Conservation (phyloP, 2,329 filamentous ascomycete genomes). For the Exophiala calicioides region DNA sequence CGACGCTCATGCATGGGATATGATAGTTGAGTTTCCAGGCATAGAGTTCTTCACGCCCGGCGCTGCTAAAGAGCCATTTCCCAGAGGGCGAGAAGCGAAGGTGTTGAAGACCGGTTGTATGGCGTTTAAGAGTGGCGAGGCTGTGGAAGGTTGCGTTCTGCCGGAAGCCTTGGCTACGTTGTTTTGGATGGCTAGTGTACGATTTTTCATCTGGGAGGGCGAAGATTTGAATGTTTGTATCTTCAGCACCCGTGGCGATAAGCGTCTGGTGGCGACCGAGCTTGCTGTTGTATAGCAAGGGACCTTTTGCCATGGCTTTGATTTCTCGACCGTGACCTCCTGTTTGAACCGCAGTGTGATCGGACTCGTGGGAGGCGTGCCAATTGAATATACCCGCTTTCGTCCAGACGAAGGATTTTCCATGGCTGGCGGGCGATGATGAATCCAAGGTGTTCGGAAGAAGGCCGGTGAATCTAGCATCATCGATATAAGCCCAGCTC, state of each 20-base stretch:
- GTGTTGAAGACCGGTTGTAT: constrained; percentile 80
- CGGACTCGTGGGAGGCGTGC: constrained; percentile 41
- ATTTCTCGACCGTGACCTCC: constrained; percentile 90
- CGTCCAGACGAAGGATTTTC: constrained; percentile 68
- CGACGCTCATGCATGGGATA: constrained; percentile 56
- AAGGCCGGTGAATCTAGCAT: constrained; percentile 30
- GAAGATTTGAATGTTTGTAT: constrained; percentile 74
- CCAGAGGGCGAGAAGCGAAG: constrained; percentile 71
- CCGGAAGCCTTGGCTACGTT: neutral
- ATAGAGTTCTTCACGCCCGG: constrained; percentile 84
- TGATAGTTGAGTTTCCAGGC: constrained; percentile 68
- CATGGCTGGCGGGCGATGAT: neutral
- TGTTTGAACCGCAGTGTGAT: constrained; percentile 56
- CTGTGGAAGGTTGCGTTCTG: constrained; percentile 7
- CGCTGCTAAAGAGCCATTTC: constrained; percentile 77
- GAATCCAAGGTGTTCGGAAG: constrained; percentile 14
- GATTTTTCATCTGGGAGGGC: constrained; percentile 25
- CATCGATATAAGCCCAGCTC: constrained; percentile 68
- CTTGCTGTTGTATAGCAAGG: constrained; percentile 16
- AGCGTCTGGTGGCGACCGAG: constrained; percentile 34
- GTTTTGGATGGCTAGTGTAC: neutral
- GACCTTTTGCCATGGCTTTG: constrained; percentile 59
- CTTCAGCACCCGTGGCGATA: constrained; percentile 69
- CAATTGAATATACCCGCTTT: constrained; percentile 62
- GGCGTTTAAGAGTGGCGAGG: constrained; percentile 63